A percentile compares a stretch with the other conserved stretches of the same genome.
Evolutionary conservation across 1,284 basidiomycete genomes (phyloP).

Genomic region (Agaricales sp.): DNA sequence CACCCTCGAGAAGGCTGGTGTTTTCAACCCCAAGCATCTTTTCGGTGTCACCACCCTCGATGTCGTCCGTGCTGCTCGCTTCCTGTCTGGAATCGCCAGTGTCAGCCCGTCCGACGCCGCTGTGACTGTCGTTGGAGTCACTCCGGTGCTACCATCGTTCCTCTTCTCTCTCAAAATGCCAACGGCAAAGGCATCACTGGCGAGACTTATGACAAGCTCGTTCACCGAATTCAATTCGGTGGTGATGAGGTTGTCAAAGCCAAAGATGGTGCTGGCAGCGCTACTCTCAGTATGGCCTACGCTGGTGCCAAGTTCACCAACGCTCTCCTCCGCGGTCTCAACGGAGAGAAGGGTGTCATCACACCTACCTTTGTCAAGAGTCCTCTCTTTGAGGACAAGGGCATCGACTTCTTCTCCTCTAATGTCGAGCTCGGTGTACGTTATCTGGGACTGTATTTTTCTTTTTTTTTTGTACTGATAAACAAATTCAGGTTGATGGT

Average conservation of each 20-base stretch:
- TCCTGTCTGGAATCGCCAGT: constrained; percentile 72
- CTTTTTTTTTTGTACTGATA: constrained; percentile 9
- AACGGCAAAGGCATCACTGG: constrained; percentile 58
- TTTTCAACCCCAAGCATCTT: constrained; percentile 76
- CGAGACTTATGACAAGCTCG: constrained; percentile 59
- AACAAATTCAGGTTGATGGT: constrained; percentile 56
- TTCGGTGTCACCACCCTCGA: constrained; percentile 96
- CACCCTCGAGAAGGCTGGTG: constrained; percentile 88
- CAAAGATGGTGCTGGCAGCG: constrained; percentile 84
- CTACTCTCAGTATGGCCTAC: constrained; percentile 92
- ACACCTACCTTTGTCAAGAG: constrained; percentile 87
- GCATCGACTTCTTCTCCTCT: constrained; percentile 86
- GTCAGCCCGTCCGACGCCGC: constrained; percentile 57
- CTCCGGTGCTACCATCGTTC: constrained; percentile 94
- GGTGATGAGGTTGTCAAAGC: constrained; percentile 90
- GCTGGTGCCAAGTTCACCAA: constrained; percentile 86
- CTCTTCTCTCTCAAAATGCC: constrained; percentile 78
- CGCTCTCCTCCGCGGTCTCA: constrained; percentile 74
- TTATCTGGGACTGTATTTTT: constrained; percentile 13
- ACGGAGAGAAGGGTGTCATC: constrained; percentile 78
- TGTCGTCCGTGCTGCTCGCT: constrained; percentile 91
- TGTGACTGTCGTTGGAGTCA: constrained; percentile 91
- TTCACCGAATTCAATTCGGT: constrained; percentile 85
- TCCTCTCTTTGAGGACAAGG: constrained; percentile 72
- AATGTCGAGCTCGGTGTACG: constrained; percentile 85